A percentile compares a stretch with the other conserved stretches of the same genome.
These are phyloP conservation scores for Fusarium sp. DNA, from an alignment of 2,329 filamentous ascomycete species.

Conservation along the genomic window DNA sequence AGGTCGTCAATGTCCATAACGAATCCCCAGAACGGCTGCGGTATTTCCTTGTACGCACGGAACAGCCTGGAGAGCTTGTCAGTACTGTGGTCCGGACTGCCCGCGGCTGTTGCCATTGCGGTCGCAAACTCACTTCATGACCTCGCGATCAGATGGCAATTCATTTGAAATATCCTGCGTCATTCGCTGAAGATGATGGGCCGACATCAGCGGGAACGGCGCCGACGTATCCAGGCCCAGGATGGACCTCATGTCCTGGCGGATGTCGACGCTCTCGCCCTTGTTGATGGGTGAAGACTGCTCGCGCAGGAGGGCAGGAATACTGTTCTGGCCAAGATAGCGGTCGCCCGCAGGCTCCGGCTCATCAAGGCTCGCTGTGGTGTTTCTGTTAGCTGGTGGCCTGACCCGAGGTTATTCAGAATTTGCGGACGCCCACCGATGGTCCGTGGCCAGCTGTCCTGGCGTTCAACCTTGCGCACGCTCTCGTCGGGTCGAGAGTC, in stretches of 20 bases:
- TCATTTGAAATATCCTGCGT: conserved; percentile 72
- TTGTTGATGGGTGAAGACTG: conserved; percentile 67
- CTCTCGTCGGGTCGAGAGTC: conserved; percentile 46
- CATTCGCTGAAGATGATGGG: conserved; percentile 69
- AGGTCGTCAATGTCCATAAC: conserved; percentile 75
- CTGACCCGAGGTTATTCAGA: conserved; percentile 19
- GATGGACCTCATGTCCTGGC: conserved; percentile 74
- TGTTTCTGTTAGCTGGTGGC: conserved; percentile 39
- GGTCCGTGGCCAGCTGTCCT: conserved; percentile 57
- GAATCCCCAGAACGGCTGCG: conserved; percentile 76
- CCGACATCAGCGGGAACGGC: conserved; percentile 76
- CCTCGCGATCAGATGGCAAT: conserved; percentile 73
- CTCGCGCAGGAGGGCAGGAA: conserved; percentile 73
- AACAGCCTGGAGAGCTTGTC: conserved; percentile 62
- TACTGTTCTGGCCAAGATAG: conserved; percentile 76
- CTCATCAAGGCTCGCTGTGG: conserved; percentile 61
- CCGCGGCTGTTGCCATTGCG: neutral
- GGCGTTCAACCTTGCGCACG: conserved; percentile 51
- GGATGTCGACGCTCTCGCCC: conserved; percentile 67
- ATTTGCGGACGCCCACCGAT: conserved; percentile 50
- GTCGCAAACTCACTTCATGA: conserved; percentile 68
- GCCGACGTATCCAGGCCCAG: conserved; percentile 74
- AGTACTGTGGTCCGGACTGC: neutral
- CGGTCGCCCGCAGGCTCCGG: conserved; percentile 68
- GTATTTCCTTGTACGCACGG: conserved; percentile 74